Evolutionary conservation across 1,284 basidiomycete species (phyloP).

Genomic region (Athelia psychrophila): DNA sequence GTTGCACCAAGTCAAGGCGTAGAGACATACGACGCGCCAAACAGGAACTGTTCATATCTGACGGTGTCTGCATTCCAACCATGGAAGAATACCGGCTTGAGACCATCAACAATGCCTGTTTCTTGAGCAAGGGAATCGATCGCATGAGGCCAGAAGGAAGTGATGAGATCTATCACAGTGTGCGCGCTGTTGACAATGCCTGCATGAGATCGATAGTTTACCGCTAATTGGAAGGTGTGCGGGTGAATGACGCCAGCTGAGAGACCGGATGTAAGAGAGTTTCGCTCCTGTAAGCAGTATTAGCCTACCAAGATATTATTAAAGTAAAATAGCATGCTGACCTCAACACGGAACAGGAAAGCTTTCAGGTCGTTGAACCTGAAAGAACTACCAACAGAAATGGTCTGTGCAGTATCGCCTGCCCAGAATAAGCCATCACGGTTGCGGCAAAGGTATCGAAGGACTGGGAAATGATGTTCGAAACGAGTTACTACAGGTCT

Average conservation of each 20-base stretch:
- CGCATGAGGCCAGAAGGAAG: conserved; percentile 59
- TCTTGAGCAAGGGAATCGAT: conserved; percentile 63
- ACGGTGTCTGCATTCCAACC: conserved; percentile 51
- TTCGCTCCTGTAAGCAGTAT: not conserved
- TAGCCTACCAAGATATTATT: no score
- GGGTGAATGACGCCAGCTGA: conserved; percentile 28
- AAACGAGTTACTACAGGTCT: not conserved
- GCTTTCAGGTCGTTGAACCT: conserved; percentile 71
- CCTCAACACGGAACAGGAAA: conserved; percentile 60
- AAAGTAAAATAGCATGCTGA: no score
- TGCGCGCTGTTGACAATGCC: conserved; percentile 71
- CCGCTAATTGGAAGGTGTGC: conserved; percentile 53
- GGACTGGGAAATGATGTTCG: conserved; percentile 38
- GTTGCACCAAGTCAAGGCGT: not conserved
- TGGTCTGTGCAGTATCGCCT: conserved; percentile 78
- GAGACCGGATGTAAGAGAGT: conserved; percentile 11
- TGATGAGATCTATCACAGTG: conserved; percentile 61
- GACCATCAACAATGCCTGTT: conserved; percentile 54
- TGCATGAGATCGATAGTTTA: conserved; percentile 71
- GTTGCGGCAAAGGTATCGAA: conserved; percentile 59
- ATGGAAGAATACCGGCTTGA: conserved; percentile 58
- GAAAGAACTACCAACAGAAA: conserved; percentile 69
- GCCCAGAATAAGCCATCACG: conserved; percentile 74
- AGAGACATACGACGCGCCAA: conserved; percentile 37
- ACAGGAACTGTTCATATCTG: conserved; percentile 56